Evolutionary conservation across 2,329 filamentous ascomycete species (phyloP), one percentile per base, ranked within the genome.

Genomic region (Claviceps quebecensis): DNA sequence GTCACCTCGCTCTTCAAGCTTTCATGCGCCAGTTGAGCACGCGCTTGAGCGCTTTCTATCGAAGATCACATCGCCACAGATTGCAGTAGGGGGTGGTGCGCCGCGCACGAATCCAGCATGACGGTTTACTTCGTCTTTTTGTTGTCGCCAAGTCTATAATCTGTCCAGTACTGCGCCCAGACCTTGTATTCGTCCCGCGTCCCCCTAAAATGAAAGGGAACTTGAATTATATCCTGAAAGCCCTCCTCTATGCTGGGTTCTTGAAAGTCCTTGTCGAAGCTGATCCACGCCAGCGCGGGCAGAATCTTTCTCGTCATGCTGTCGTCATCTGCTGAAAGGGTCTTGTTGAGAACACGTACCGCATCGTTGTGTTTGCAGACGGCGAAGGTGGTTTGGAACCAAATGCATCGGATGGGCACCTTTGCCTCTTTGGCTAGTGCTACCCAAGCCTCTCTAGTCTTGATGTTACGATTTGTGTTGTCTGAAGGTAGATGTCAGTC

Each of bases 391-490:
- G 88, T 84, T 49, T 83, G 85, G 70, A 98, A 93, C 67, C 86
- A 84, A 9, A 97, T 74, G 62, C 91, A 95, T 46, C 91, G 84
- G 58, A 95, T 85, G 2, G 86, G 84, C 2, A 94, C 73, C 4
- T 78, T 72, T 60, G 80, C 70, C 59, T 84, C 83, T 56, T 75
- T 76, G 17, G 89, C 89, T 34, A 97, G 68, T 26, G 78, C 71
- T 36, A 87, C 68, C 91, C 91, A 97, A 54, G 86, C 70, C n/a
- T 77, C 75, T 56, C 93, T 78, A 23, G 84, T 87, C 49, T 87
- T 84, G 11, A 74, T 65, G 67, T 95, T 86, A 34, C 90, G 80
- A 64, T 98, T 98, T n/a, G 93, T 97, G 65, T 95, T 97, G 67
- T 98, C 93, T 93, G 48, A 9, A 14, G 44, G 38, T 11, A 16